Evolutionary conservation across 2,329 filamentous ascomycete genomes (phyloP).

Genomic region (Lasiodiplodia citricola): DNA sequence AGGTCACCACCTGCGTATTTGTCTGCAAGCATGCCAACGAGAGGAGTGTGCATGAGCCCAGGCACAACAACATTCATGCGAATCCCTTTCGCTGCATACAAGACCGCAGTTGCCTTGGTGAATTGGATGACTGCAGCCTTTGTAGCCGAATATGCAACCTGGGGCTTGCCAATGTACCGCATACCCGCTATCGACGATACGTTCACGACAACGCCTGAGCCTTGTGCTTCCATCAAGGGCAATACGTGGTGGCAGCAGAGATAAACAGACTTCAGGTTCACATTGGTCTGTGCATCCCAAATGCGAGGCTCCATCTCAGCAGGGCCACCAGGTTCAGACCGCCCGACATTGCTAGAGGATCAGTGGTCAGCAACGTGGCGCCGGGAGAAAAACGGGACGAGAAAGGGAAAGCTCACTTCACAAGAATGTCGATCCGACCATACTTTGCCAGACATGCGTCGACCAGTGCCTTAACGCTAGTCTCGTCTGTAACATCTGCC

Average conservation of each 20-base stretch:
- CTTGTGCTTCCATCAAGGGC: slow-evolving; percentile 61
- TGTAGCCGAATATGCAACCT: slow-evolving; percentile 60
- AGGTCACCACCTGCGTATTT: background rate
- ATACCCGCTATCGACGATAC: slow-evolving; percentile 55
- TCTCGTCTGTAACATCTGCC: background rate
- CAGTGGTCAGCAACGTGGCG: no score
- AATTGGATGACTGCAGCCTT: slow-evolving; percentile 61
- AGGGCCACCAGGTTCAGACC: slow-evolving; percentile 53
- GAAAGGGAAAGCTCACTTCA: background rate
- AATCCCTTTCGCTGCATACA: slow-evolving; percentile 55
- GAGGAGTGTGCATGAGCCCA: slow-evolving; percentile 59
- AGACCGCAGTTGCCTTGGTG: slow-evolving; percentile 56
- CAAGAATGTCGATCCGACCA: slow-evolving; percentile 15
- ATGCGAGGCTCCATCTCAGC: slow-evolving; percentile 54
- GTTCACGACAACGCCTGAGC: slow-evolving; percentile 54
- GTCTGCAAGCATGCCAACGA: slow-evolving; percentile 26
- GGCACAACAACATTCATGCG: slow-evolving; percentile 63
- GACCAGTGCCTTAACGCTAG: background rate
- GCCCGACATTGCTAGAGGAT: slow-evolving; percentile 18
- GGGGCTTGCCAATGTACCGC: slow-evolving; percentile 58
- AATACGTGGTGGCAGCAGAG: slow-evolving; percentile 59
- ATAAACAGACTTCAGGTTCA: slow-evolving; percentile 64
- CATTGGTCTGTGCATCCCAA: slow-evolving; percentile 60
- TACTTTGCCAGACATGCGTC: slow-evolving; percentile 36
- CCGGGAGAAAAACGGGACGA: no score